Evolutionary conservation across 768 basidiomycete genomes (phyloP).

Genomic region (Pisolithus orientalis): DNA sequence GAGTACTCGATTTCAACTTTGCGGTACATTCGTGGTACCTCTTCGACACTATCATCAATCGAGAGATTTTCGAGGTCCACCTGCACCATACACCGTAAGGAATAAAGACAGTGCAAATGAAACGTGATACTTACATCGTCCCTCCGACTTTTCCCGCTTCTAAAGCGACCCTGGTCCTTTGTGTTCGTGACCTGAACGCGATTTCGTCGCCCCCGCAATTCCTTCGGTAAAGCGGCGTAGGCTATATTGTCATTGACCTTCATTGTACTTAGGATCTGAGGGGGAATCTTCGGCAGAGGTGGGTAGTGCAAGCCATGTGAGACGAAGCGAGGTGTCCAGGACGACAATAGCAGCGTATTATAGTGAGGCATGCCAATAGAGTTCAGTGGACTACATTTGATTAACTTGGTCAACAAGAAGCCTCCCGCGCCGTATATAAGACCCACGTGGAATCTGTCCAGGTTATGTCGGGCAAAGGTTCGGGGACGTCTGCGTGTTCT

Average conservation of each 20-base stretch:
- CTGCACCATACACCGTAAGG: slow-evolving; percentile 23
- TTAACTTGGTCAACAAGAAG: not conserved
- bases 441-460: slow-evolving; percentile 82
- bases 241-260: slow-evolving; percentile 86
- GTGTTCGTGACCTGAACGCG: slow-evolving; percentile 45
- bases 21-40: slow-evolving; percentile 77
- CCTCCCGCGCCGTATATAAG: not conserved
- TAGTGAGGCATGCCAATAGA: slow-evolving; percentile 87
- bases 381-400: slow-evolving; percentile 59
- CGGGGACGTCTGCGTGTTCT: slow-evolving; percentile 77
- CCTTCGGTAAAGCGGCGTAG: slow-evolving; percentile 83
- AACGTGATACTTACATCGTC: slow-evolving; percentile 36
- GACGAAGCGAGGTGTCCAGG: slow-evolving; percentile 50
- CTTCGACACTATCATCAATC: slow-evolving; percentile 47
- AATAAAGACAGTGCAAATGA: not conserved
- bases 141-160: slow-evolving; percentile 65
- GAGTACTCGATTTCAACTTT: slow-evolving; percentile 98
- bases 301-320: slow-evolving; percentile 46
- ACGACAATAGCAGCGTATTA: slow-evolving; percentile 64
- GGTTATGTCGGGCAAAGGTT: slow-evolving; percentile 60
- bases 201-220: slow-evolving; percentile 80
- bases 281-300: slow-evolving; percentile 72
- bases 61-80: slow-evolving; percentile 47
- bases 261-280: slow-evolving; percentile 69
- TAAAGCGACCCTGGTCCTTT: slow-evolving; percentile 69